Evolutionary conservation across 768 basidiomycete genomes (phyloP), one percentile per base, ranked within the genome.

Genomic region (Tylopilus felleus): DNA sequence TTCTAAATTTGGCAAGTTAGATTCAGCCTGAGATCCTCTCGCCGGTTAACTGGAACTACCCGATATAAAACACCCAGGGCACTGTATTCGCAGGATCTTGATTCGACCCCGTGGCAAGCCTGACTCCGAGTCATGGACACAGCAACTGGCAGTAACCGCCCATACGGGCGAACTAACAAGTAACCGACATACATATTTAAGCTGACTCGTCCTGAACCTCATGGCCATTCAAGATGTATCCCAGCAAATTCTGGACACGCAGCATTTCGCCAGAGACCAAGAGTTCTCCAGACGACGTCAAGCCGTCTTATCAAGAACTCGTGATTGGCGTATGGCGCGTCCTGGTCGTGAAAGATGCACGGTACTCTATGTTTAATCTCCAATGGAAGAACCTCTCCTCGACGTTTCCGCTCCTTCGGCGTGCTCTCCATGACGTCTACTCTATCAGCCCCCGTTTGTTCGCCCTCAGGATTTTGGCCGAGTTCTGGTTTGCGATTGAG

Each of bases 261-360:
- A 22, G 29, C 8, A 8, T 47, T 22, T 39, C 22, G 10, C 31
- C 22, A 5, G 33, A 46, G 29, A 28, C 29, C n/a, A 17, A 22
- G 7, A 48, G 17, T n/a, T 5, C 50, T 33, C 10, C 49, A 23
- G 35, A 39, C 9, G 13, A 49, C 23, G 41, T 33, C 28, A 49
- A 60, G 5, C 10, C 12, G 27, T 21, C 39, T 12, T 57, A 52
- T 16, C 39, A 57, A 5, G 66, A 67, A 36, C 43, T 57, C 28
- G 42, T 9, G 6, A 52, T 67, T 28, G 66, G 66, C 12, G 49
- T 67, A 28, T 67, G 66, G 66, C 67, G 65, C 17, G 23, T 69
- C 31, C 49, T 64, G 8, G 33, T 67, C 16, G 19, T 47, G 19
- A 58, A 62, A 9, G 55, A 62, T 19, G 36, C 47, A 12, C n/a